These are phyloP conservation scores for Salix brachista DNA, from an alignment of 345 rosid genomes.

Conservation along the genomic window DNA sequence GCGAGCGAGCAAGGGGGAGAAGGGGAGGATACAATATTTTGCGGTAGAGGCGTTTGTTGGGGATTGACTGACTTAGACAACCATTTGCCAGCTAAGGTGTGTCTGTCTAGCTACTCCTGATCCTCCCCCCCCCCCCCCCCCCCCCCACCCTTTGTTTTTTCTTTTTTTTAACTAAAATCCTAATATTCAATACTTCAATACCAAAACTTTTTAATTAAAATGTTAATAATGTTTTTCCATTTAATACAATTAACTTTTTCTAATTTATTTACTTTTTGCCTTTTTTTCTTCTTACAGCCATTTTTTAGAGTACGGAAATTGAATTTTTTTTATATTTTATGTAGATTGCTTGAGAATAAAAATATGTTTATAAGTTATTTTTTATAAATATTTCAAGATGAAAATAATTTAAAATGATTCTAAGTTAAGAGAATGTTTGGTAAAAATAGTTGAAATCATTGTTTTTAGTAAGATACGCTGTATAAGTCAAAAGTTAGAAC, in stretches of 20 bases:
- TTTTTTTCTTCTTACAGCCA: not conserved
- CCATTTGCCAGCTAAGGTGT: slow-evolving; percentile 31
- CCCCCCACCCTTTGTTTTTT: not conserved
- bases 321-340: no score
- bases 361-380: no score
- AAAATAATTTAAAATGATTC: no score
- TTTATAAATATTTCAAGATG: no score
- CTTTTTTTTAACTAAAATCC: not conserved
- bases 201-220: not conserved
- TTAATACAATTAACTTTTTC: no score
- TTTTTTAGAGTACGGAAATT: no score
- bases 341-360: no score
- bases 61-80: slow-evolving; percentile 28
- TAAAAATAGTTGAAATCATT: no score
- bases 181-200: not conserved
- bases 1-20: not conserved
- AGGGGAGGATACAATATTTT: not conserved
- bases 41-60: slow-evolving; percentile 18
- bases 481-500: no score
- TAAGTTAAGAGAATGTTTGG: no score
- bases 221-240: not conserved
- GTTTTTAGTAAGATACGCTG: no score
- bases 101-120: slow-evolving; percentile 14
- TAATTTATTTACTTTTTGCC: not conserved
- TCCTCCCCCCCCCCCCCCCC: not conserved